Conservation (phyloP, 2,329 filamentous ascomycete species). For the Beauveria asiatica region DNA sequence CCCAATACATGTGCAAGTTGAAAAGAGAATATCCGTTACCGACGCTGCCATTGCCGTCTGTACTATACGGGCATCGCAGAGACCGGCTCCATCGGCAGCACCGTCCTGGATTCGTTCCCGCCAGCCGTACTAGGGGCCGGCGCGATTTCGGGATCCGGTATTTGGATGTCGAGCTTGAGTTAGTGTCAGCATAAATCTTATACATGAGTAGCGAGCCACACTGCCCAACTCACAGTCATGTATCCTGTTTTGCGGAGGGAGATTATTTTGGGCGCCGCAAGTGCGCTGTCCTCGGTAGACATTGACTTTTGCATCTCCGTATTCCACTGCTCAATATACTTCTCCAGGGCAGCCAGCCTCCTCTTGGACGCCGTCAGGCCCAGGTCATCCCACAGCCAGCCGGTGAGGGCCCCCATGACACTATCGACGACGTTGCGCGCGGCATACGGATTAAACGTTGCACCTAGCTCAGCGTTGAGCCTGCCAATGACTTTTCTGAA, state of each 20-base stretch:
- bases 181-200: background rate
- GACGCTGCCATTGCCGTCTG: background rate
- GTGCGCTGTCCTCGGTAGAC: slow-evolving; percentile 38
- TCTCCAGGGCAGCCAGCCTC: slow-evolving; percentile 61
- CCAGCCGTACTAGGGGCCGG: slow-evolving; percentile 37
- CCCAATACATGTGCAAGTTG: background rate
- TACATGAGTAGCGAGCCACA: background rate
- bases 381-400: slow-evolving; percentile 91
- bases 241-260: slow-evolving; percentile 77
- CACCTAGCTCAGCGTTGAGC: slow-evolving; percentile 67
- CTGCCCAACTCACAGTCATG: slow-evolving; percentile 55
- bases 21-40: background rate
- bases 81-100: slow-evolving; percentile 25
- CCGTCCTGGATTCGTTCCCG: slow-evolving; percentile 29
- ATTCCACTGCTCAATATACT: slow-evolving; percentile 86
- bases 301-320: slow-evolving; percentile 51
- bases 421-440: slow-evolving; percentile 72
- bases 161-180: slow-evolving; percentile 65
- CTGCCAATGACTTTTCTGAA: slow-evolving; percentile 76
- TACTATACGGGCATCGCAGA: slow-evolving; percentile 16
- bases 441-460: slow-evolving; percentile 73
- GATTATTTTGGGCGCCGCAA: slow-evolving; percentile 60
- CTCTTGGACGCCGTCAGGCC: slow-evolving; percentile 70
- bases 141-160: slow-evolving; percentile 67
- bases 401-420: slow-evolving; percentile 70